A percentile compares a stretch with the other conserved stretches of the same genome.
Evolutionary conservation across 2,329 filamentous ascomycete genomes (phyloP).

Genomic region (Phaeomoniella chlamydospora): DNA sequence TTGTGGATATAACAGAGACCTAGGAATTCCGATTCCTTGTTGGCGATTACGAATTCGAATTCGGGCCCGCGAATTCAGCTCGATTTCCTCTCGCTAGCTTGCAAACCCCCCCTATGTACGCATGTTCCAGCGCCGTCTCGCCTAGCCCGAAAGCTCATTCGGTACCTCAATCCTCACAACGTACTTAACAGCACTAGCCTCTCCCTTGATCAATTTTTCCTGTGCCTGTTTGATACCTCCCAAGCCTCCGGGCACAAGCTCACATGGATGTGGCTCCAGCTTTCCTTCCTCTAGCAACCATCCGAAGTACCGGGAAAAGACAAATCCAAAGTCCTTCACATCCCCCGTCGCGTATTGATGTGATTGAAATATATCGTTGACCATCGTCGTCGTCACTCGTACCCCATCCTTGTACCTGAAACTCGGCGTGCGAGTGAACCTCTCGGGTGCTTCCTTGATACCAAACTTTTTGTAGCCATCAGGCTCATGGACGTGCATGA

Average conservation of each 20-base stretch:
- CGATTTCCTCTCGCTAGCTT: too few species aligned
- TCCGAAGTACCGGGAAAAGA: slow-evolving; percentile 29
- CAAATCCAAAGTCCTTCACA: slow-evolving; percentile 25
- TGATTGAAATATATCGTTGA: background rate
- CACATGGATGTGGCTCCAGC: slow-evolving; percentile 34
- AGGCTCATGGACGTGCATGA: slow-evolving; percentile 25
- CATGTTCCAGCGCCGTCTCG: background rate
- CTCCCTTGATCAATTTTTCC: slow-evolving; percentile 41
- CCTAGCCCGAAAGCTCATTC: slow-evolving; percentile 2
- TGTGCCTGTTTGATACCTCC: slow-evolving; percentile 38
- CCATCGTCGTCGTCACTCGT: background rate
- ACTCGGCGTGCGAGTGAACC: too few species aligned
- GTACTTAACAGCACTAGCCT: slow-evolving; percentile 50
- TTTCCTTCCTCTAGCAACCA: slow-evolving; percentile 33
- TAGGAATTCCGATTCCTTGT: too few species aligned
- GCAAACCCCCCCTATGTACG: background rate
- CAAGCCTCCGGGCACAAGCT: slow-evolving; percentile 38
- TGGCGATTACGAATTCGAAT: too few species aligned
- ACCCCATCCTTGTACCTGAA: too few species aligned
- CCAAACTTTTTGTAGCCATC: slow-evolving; percentile 22
- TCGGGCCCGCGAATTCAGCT: too few species aligned
- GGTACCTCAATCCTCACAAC: slow-evolving; percentile 42
- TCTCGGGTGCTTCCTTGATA: background rate
- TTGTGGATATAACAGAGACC: too few species aligned
- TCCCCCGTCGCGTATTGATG: background rate